These are phyloP conservation scores for Yamadazyma triangularis DNA, from an alignment of 1,139 yeast genomes.

Conservation along the genomic window DNA sequence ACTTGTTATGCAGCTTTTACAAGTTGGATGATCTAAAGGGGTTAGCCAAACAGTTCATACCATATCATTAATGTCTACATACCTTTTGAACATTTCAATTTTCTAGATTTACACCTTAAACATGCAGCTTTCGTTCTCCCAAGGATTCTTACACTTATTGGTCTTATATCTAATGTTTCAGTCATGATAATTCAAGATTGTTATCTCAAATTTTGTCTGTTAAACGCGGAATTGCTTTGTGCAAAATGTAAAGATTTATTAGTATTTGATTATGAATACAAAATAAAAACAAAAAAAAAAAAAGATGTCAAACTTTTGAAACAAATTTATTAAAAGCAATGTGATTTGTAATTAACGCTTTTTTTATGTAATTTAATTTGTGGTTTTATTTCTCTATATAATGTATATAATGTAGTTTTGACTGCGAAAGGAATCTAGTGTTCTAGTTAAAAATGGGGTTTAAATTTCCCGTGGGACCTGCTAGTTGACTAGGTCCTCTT, in stretches of 20 bases:
- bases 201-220: too few relatives aligned
- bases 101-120: constrained; percentile 11
- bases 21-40: constrained; percentile 9
- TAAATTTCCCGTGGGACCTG: constrained; percentile 11
- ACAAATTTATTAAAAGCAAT: too few relatives aligned
- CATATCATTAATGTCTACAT: constrained; percentile 2
- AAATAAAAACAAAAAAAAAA: too few relatives aligned
- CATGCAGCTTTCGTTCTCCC: constrained; percentile 13
- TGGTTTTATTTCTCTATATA: too few relatives aligned
- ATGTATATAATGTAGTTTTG: background rate
- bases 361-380: too few relatives aligned
- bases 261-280: too few relatives aligned
- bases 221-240: too few relatives aligned
- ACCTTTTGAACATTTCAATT: constrained; percentile 14
- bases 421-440: too few relatives aligned
- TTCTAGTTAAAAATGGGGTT: constrained; percentile 7
- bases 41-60: constrained; percentile 4
- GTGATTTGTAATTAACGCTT: too few relatives aligned
- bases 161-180: constrained; percentile 9
- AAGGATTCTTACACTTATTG: constrained; percentile 11
- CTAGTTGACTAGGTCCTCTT: constrained; percentile 16
- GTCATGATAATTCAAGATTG: too few relatives aligned
- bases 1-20: constrained; percentile 7
- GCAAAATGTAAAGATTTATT: too few relatives aligned
- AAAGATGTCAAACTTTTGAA: too few relatives aligned